Base-by-base conservation (phyloP, 2,329 filamentous ascomycete genomes). In the Sclerotinia spermophila region DNA sequence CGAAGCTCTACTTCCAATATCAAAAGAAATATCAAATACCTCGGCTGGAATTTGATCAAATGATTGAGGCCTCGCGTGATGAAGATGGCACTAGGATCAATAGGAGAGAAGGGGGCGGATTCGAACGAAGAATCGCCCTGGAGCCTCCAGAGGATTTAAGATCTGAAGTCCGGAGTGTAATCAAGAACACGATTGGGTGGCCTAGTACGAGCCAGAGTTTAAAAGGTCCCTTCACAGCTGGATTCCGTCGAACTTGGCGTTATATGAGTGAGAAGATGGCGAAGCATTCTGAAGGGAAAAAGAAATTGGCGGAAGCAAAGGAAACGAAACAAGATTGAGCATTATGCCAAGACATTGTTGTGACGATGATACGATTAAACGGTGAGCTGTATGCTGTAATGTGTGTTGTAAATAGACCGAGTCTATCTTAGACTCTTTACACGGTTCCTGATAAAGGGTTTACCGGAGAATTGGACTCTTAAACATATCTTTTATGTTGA, bases 1-100 rank as follows among this genome's bases (percentile, higher is more conserved):
- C 92, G 68, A 94, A 93, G 71, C 84, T 99, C 0, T 99, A 99
- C 82, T 97, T 97, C 81, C 90, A 94, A 77, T 99, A 97, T 80
- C 94, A 97, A 80, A 90, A 91, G 79, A 95, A 97, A 78, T 96
- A 94, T 77, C 86, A 87, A 70, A 96, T 99, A 58, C 93, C 95
- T 0, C 89, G 89, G 24, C 86, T 87, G 6, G 93, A 97, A 69
- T 99, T 97, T 80, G 85, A 92, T 77, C 86, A 88, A 77, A 94
- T 98, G 89, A 90, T 97, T 81, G 86, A 92, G 71, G 87, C 89
- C n/a, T 88, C 86, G 56, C 87, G 86, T 70, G 91, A 96, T 69
- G 90, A 92, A 77, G 87, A 91, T 70, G 86, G 89, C 1, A 84
- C 85, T 27, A 85, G 89, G 21, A 89, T 96, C 77, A 89, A 88